Evolutionary conservation across 305 asterid genomes (phyloP).

Genomic region (Solanum chacoense): DNA sequence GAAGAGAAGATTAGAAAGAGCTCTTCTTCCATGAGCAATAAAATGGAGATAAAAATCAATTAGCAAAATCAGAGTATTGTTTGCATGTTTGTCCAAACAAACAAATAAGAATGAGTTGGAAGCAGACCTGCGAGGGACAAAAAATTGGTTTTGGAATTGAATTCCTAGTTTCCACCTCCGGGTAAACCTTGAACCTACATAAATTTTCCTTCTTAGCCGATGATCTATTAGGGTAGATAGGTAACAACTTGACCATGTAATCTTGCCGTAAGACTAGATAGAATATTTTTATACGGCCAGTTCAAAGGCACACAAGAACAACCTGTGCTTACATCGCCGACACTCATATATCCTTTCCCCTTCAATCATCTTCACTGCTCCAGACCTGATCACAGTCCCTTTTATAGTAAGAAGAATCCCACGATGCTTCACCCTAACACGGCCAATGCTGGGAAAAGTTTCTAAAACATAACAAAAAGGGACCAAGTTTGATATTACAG

Average conservation of each 20-base stretch:
- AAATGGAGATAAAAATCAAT: background rate
- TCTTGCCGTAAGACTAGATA: background rate
- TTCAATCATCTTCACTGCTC: slow-evolving; percentile 94
- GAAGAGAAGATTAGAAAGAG: background rate
- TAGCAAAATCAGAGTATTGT: background rate
- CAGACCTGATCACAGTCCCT: slow-evolving; percentile 93
- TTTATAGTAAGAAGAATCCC: slow-evolving; percentile 88
- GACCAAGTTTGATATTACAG: background rate
- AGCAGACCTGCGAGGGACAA: slow-evolving; percentile 84
- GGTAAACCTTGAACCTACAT: slow-evolving; percentile 74
- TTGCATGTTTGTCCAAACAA: background rate
- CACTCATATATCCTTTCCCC: slow-evolving; percentile 85
- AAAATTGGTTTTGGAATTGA: slow-evolving; percentile 55
- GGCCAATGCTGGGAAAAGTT: slow-evolving; percentile 94
- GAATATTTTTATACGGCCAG: background rate
- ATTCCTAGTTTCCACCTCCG: slow-evolving; percentile 89
- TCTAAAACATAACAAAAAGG: slow-evolving; percentile 25
- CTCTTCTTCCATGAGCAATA: background rate
- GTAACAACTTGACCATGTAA: background rate
- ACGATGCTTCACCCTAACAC: slow-evolving; percentile 82
- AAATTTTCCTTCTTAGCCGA: background rate
- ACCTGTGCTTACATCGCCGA: slow-evolving; percentile 85
- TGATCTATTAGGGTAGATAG: background rate
- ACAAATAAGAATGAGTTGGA: slow-evolving; percentile 4
- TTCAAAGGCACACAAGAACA: background rate